Percentiles rank a stretch among this genome's conserved stretches.
These are phyloP conservation scores for Globisporangium perplexum DNA, from an alignment of 352 stramenopile species.

Conservation along the genomic window DNA sequence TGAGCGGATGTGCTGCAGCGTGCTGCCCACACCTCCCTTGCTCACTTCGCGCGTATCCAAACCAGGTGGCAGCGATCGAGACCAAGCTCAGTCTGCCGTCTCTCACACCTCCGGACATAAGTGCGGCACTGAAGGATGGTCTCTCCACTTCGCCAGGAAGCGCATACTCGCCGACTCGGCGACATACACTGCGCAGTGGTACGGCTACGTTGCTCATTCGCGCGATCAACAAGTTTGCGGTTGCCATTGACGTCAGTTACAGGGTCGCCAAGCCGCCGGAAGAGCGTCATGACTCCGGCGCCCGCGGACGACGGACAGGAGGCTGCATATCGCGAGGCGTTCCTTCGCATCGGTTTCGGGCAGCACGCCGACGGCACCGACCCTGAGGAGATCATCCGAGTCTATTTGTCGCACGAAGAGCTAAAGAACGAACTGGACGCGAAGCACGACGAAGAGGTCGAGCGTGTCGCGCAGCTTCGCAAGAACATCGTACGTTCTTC, in stretches of 20 bases:
- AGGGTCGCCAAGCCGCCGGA: conserved; percentile 10
- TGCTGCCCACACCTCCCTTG: neutral
- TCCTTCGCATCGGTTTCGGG: conserved; percentile 66
- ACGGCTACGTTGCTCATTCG: neutral
- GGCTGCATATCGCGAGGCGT: conserved; percentile 36
- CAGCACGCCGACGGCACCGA: conserved; percentile 46
- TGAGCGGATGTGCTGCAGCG: neutral
- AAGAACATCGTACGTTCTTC: conserved; percentile 48
- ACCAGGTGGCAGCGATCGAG: conserved; percentile 11
- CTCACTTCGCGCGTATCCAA: neutral
- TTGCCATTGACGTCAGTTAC: neutral
- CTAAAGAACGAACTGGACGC: conserved; percentile 62
- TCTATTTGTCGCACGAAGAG: conserved; percentile 57
- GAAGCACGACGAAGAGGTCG: conserved; percentile 57
- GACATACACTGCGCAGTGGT: conserved; percentile 1
- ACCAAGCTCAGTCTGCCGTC: conserved; percentile 3
- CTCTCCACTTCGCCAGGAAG: neutral
- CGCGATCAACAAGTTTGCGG: too few relatives aligned
- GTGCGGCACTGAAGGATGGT: neutral
- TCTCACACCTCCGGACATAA: neutral
- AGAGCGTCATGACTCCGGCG: neutral
- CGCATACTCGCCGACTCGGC: neutral
- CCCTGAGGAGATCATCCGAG: conserved; percentile 62
- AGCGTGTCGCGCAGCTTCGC: conserved; percentile 41
- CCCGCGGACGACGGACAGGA: conserved; percentile 15